These are phyloP conservation scores for Globisporangium viniferum DNA, from an alignment of 352 stramenopile genomes.

Conservation along the genomic window DNA sequence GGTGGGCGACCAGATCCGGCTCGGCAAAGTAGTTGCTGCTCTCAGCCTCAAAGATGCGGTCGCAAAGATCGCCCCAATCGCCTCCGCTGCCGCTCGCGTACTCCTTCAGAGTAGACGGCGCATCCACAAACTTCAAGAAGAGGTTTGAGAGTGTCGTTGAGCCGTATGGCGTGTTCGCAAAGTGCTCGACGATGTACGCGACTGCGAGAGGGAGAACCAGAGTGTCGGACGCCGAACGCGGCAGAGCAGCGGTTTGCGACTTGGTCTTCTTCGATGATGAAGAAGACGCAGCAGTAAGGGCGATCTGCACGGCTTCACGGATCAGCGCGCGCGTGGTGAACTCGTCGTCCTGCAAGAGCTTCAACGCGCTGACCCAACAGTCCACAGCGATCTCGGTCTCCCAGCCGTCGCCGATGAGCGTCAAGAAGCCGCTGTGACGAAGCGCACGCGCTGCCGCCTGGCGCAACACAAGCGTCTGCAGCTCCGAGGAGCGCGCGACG, in stretches of 20 bases:
- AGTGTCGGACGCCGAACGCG: conserved; percentile 41
- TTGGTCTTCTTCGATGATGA: not conserved
- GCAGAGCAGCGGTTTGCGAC: not conserved
- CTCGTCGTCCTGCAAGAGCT: conserved; percentile 72
- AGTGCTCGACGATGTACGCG: conserved; percentile 39
- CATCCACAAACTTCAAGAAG: conserved; percentile 42
- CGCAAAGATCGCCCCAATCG: conserved; percentile 55
- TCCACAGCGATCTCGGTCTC: conserved; percentile 32
- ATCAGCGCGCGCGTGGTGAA: conserved; percentile 29
- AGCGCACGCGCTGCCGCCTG: conserved; percentile 53
- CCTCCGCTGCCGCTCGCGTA: conserved; percentile 24
- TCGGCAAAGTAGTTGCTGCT: conserved; percentile 81
- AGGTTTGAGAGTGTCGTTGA: conserved; percentile 21
- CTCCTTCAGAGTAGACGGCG: conserved; percentile 33
- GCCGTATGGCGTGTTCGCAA: conserved; percentile 30
- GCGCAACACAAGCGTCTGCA: conserved; percentile 58
- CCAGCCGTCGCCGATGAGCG: conserved; percentile 7
- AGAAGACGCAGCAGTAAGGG: conserved; percentile 19
- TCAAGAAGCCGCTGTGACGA: conserved; percentile 42
- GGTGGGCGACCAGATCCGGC: conserved; percentile 55
- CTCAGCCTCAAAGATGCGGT: conserved; percentile 77
- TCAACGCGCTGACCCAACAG: conserved; percentile 56
- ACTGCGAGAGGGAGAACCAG: conserved; percentile 51
- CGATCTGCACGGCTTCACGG: conserved; percentile 31
- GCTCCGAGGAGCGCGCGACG: conserved; percentile 37